A percentile compares a stretch with the other conserved stretches of the same genome.
Evolutionary conservation across 805 yeast species (phyloP).

Genomic region (Myxozyma lipomycoides): DNA sequence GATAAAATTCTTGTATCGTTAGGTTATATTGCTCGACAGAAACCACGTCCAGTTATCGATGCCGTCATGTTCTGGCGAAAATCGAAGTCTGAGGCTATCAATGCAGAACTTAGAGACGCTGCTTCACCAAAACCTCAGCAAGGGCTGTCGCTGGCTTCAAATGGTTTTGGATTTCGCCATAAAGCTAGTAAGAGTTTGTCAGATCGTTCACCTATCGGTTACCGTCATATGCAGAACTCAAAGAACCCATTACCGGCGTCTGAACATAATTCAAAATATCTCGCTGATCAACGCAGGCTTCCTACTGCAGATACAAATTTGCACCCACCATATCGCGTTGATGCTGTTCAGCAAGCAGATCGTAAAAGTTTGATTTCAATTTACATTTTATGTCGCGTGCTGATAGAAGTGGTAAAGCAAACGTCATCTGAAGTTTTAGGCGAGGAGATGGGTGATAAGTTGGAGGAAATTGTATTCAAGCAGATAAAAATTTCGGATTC

Average conservation of each 20-base stretch:
- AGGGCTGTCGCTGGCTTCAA: background rate
- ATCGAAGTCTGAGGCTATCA: constrained; percentile 81
- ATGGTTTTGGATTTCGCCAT: constrained; percentile 17
- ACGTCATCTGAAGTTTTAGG: constrained; percentile 71
- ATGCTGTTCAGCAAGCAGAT: constrained; percentile 77
- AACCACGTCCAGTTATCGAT: constrained; percentile 94
- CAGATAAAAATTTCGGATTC: constrained; percentile 89
- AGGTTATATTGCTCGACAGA: constrained; percentile 83
- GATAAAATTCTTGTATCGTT: constrained; percentile 81
- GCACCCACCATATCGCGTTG: constrained; percentile 41
- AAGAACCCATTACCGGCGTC: constrained; percentile 5
- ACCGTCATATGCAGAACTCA: constrained; percentile 4
- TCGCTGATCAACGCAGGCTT: background rate
- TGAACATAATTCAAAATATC: background rate
- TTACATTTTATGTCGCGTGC: constrained; percentile 82
- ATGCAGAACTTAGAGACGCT: constrained; percentile 34
- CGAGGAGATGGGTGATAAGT: constrained; percentile 71
- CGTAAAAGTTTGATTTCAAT: constrained; percentile 82
- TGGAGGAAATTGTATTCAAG: constrained; percentile 90
- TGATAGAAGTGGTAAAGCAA: constrained; percentile 88
- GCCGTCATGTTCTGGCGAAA: constrained; percentile 98
- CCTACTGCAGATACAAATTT: background rate
- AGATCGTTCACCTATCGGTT: constrained; percentile 20
- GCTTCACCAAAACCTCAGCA: background rate
- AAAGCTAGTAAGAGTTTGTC: constrained; percentile 25